Percentiles rank a stretch among this genome's conserved stretches.
These are phyloP conservation scores for Lasiodiplodia citricola DNA, from an alignment of 2,329 filamentous ascomycete species.

Conservation along the genomic window DNA sequence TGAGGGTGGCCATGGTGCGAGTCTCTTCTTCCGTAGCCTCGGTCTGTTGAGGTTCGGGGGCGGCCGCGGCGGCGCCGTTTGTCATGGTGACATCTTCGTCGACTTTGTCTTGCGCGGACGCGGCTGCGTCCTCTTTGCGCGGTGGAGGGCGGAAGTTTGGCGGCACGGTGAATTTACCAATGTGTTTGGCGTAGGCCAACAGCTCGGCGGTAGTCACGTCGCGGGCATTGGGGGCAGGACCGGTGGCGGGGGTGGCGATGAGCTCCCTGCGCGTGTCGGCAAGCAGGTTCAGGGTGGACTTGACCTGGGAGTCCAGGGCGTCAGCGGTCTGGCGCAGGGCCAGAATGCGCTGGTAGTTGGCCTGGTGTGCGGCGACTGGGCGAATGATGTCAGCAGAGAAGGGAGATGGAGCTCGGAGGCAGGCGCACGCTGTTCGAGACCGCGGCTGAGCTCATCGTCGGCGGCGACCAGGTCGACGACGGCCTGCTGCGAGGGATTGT, in stretches of 20 bases:
- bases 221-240: conserved; percentile 47
- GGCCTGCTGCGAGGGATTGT: conserved; percentile 73
- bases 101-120: conserved; percentile 25
- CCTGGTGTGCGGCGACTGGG: conserved; percentile 74
- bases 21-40: conserved; percentile 38
- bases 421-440: conserved; percentile 67
- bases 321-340: conserved; percentile 70
- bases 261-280: conserved; percentile 76
- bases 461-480: conserved; percentile 73
- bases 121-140: conserved; percentile 31
- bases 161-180: conserved; percentile 79
- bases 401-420: not conserved
- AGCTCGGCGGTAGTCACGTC: conserved; percentile 73
- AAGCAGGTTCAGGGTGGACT: conserved; percentile 70
- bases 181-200: conserved; percentile 77
- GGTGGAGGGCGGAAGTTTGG: conserved; percentile 55
- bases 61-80: conserved; percentile 37
- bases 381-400: conserved; percentile 17
- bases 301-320: conserved; percentile 73
- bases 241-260: conserved; percentile 52
- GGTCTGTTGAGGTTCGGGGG: conserved; percentile 26
- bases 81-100: conserved; percentile 35
- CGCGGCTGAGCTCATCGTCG: conserved; percentile 69
- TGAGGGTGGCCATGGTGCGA: conserved; percentile 34
- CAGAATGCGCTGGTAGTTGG: conserved; percentile 72